Base-by-base conservation (phyloP, 345 rosid species). In the Abelmoschus esculentus region DNA sequence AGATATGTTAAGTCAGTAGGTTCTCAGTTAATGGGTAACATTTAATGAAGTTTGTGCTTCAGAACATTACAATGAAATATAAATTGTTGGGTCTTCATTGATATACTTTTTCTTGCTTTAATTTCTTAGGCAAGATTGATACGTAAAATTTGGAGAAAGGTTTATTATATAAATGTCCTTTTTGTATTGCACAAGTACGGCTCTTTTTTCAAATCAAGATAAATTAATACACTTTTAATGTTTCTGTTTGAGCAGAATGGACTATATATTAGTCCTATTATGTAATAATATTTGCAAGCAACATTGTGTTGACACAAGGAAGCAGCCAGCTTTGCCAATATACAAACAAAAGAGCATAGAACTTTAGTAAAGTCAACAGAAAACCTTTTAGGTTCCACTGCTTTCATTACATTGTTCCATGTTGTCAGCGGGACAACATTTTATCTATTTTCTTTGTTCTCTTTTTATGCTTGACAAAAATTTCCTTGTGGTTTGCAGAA, bases 401-500 rank as follows among this genome's bases (percentile, higher is more conserved):
- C 12, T 47, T 12, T 12, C 52, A 47, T 47, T 12, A 12, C 52
- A 13, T 12, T 47, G 52, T 47, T 47, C 52, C 15, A 47, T 4
- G 40, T 29, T 28, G 10, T 15, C 8, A 47, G 36, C 5, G 13
- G 40, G 40, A 28, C 12, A 7, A 56, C 42, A 14, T 26, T 53
- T 47, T 46, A 7, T 47, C 38, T 47, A 47, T 14, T 29, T 47
- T 55, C 59, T 54, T 54, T 54, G 14, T 54, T 54, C 59, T 54
- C 36, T 10, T 54, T 22, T 54, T 13, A 54, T 54, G 38, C 17
- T 61, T 18, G 6, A 68, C 71, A 17, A 28, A 28, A 2, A 67
- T 56, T 40, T 76, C 2, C 68, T 19, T 83, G 54, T 49, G n/a
- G 70, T 76, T 81, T 79, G 83, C 92, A 96, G 99, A 87, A 84